Base-by-base conservation (phyloP, 2,329 filamentous ascomycete species). In the Colletotrichum sp. region DNA sequence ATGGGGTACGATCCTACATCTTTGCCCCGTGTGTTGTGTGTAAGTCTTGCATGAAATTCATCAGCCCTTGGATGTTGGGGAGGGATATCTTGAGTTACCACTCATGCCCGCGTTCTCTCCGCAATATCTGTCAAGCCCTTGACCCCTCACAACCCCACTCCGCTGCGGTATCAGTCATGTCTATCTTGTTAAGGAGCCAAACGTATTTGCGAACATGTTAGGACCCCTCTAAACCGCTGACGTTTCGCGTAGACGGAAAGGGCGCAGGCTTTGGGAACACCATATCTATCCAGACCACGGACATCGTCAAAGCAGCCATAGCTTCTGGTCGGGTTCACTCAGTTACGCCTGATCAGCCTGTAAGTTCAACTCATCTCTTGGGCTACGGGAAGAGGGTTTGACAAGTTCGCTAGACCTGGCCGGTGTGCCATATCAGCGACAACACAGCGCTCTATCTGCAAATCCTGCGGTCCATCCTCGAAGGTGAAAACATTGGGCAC, bases 21-120 rank as follows among this genome's bases (percentile, higher is more conserved):
- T n/a, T 44, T 44, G 39, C 39, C 39, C 39, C 18, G 39, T 44
- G 39, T 6, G 12, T 44, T 12, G 39, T 44, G 1, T 44, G 39
- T n/a, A 44, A 44, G 39, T 44, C 18, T 44, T 44, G 3, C 8
- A 3, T 2, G 9, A 44, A 44, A 3, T 12, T 18, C 5, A n/a
- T n/a, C 18, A 44, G 5, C 39, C 16, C 18, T 44, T 44, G 39
- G 39, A 2, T n/a, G 8, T n/a, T 44, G 3, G 3, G 0, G 0
- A 44, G 9, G 39, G 18, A 44, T 10, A 6, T 44, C 0, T 3
- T 0, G 36, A 12, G 39, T 3, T 44, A 18, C 1, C 18, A 1
- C 39, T 44, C 39, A 44, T n/a, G 18, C 2, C 39, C 39, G 18
- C 39, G 1, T n/a, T 44, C 18, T 44, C 18, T 2, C 18, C 18